Percentiles rank a stretch among this genome's conserved stretches.
phyloP scores from a whole-genome alignment of 2,329 filamentous ascomycete genomes.

The Paecilomyces fulvus region DNA sequence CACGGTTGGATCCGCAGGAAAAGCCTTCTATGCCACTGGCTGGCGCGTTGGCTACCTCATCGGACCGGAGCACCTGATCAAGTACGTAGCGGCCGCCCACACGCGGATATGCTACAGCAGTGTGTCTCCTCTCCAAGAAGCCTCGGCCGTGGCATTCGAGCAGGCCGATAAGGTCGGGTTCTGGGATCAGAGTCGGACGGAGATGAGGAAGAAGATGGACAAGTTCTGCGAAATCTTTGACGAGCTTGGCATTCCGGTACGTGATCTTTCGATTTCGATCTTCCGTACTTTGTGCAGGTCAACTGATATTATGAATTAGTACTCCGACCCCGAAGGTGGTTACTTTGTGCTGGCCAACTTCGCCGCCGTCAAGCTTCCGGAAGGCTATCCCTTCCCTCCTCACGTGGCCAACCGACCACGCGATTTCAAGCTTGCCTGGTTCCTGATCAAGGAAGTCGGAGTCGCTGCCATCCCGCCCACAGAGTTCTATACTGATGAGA shows the following conservation, averaged over 20 bases:
- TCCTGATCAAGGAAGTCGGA: conserved; percentile 90
- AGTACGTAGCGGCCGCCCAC: conserved; percentile 85
- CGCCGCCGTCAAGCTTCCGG: conserved; percentile 73
- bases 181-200: conserved; percentile 72
- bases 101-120: conserved; percentile 94
- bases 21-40: conserved; percentile 96
- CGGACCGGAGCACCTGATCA: conserved; percentile 77
- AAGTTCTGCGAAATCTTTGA: conserved; percentile 75
- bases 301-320: conserved; percentile 31
- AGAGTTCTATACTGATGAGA: conserved; percentile 86
- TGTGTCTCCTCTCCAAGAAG: conserved; percentile 89
- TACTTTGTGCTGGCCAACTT: conserved; percentile 98
- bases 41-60: conserved; percentile 97
- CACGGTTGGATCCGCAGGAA: conserved; percentile 91
- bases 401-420: conserved; percentile 79
- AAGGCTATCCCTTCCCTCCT: conserved; percentile 76
- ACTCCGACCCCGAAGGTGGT: conserved; percentile 88
- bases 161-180: conserved; percentile 76
- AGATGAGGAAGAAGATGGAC: conserved; percentile 86
- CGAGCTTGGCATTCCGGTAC: conserved; percentile 60
- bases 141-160: conserved; percentile 88
- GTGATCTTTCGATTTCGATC: conserved; percentile 7
- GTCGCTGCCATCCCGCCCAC: conserved; percentile 94
- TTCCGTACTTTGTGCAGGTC: not conserved
- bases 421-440: conserved; percentile 94